Conservation (phyloP, 2,329 filamentous ascomycete genomes). For the Paecilomyces niveus region DNA sequence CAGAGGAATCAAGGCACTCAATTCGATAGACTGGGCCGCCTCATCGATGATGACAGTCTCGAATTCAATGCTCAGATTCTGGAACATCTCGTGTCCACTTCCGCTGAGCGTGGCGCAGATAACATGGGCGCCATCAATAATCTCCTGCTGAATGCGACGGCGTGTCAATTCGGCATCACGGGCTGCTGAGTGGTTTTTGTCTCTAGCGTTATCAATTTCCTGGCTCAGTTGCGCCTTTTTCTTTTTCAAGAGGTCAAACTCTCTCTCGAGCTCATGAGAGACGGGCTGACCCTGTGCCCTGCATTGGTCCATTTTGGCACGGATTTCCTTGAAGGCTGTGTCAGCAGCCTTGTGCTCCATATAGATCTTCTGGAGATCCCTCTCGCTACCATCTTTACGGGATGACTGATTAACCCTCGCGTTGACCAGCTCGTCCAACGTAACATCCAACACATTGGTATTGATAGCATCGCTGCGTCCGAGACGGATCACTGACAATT, state of each 20-base stretch:
- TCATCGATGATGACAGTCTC: constrained; percentile 98
- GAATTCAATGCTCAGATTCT: constrained; percentile 88
- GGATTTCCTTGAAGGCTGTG: constrained; percentile 62
- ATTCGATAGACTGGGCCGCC: constrained; percentile 94
- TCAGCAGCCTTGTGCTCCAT: constrained; percentile 55
- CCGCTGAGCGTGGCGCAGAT: constrained; percentile 93
- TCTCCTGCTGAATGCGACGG: constrained; percentile 78
- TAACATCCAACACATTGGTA: constrained; percentile 78
- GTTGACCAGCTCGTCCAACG: constrained; percentile 84
- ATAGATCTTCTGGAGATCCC: constrained; percentile 62
- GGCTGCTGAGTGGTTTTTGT: constrained; percentile 71
- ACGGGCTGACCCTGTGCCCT: constrained; percentile 44
- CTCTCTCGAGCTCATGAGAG: constrained; percentile 55
- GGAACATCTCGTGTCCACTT: constrained; percentile 96
- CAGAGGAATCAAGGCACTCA: constrained; percentile 90
- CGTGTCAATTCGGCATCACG: constrained; percentile 82
- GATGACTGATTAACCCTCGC: constrained; percentile 52
- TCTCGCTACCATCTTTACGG: constrained; percentile 39
- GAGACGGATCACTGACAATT: constrained; percentile 80
- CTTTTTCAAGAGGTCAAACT: constrained; percentile 71
- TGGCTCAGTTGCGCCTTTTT: constrained; percentile 70
- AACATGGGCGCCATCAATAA: constrained; percentile 84
- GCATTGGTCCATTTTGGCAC: constrained; percentile 63
- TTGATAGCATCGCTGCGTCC: constrained; percentile 92
- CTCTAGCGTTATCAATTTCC: constrained; percentile 80